Base-by-base conservation (phyloP, 805 yeast genomes). In the Kazachstania kunashirensis region DNA sequence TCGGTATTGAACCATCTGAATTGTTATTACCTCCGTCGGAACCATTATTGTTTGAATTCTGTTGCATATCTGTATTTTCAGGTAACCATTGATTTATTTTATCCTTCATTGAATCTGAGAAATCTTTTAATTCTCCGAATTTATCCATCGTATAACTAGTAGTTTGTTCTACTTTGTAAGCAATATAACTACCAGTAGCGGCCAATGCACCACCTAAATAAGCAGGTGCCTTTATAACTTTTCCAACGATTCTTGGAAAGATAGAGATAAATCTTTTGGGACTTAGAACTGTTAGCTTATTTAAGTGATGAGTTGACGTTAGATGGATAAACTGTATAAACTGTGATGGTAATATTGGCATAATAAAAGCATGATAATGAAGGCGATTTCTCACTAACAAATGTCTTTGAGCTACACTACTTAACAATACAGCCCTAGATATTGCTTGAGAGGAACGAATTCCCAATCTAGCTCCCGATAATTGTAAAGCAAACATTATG, bases 111-210 rank as follows among this genome's bases (percentile, higher is more conserved):
- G 70, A 73, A 25, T 71, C 72, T 0, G 84, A 74, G 30, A 75
- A 57, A 38, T 80, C 95, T 37, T 73, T 73, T 18, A 79, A 65
- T 40, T 75, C 66, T 7, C 68, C 66, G 29, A 89, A 48, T 51
- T 75, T 75, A 42, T 82, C 94, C 37, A 68, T 68, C 0, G 95
- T 75, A 48, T 72, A 84, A 26, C 57, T 66, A 0, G 84, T 69
- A 1, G 94, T 94, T 58, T 89, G 94, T 36, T 86, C 94, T 8
- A 88, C 82, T 57, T 92, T 89, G 58, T 88, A 88, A 14, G 88
- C 85, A 33, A 89, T 78, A 54, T 86, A 92, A 2, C 95, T 80
- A 0, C 95, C 94, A 6, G 94, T 95, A 9, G 96, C 97, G 2
- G 94, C 96, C 24, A 86, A 60, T 0, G 95, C 86, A 6, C 94